Percentiles rank a stretch among this genome's conserved stretches.
phyloP scores from a whole-genome alignment of 495 filamentous ascomycete species.

The Penicillium manginii region DNA sequence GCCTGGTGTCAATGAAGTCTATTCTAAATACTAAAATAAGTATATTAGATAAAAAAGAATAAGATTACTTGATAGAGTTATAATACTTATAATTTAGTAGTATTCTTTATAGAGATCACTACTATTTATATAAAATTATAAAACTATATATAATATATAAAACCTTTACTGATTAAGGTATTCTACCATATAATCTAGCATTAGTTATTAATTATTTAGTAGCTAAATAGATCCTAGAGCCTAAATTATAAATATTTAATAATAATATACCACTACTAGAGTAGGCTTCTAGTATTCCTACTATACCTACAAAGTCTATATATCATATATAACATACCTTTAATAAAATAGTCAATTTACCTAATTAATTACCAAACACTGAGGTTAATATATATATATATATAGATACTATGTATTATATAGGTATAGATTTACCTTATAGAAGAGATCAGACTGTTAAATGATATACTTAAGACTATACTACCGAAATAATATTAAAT shows the following conservation, averaged over 20 bases:
- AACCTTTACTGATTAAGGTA: not conserved
- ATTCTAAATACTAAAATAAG: not conserved
- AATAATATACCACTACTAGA: not conserved
- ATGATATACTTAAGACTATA: not conserved
- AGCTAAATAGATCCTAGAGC: not conserved
- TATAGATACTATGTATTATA: not conserved
- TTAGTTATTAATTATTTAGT: not conserved
- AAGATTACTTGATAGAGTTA: not conserved
- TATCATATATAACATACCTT: not conserved
- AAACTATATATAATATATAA: not conserved
- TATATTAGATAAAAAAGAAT: not conserved
- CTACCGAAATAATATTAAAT: not conserved
- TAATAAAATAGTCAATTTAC: not conserved
- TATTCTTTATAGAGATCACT: not conserved
- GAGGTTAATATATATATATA: not conserved
- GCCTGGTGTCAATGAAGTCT: conserved; percentile 2
- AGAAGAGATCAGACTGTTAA: not conserved
- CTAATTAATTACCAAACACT: not conserved
- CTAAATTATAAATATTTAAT: not conserved
- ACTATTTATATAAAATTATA: not conserved
- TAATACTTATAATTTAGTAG: not conserved
- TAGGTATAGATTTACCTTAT: not conserved
- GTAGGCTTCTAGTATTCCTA: not conserved
- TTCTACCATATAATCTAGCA: not conserved
- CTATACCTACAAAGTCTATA: not conserved